These are phyloP conservation scores for Acarospora socialis DNA, from an alignment of 2,329 filamentous ascomycete species.

Conservation along the genomic window DNA sequence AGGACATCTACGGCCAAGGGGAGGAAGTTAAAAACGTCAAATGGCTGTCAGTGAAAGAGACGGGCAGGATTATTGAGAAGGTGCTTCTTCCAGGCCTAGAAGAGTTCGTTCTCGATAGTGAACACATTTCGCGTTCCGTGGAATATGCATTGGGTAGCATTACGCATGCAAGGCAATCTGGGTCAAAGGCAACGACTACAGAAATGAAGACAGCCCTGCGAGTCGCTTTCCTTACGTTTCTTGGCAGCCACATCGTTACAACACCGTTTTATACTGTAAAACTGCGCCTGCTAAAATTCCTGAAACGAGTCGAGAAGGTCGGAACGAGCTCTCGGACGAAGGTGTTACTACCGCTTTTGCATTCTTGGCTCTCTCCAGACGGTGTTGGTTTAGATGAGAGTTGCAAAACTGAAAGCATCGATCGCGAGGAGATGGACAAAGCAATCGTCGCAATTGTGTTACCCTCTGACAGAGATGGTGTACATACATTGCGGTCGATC, in stretches of 20 bases:
- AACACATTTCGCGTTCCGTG: slow-evolving; percentile 53
- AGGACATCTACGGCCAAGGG: slow-evolving; percentile 48
- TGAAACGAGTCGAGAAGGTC: slow-evolving; percentile 59
- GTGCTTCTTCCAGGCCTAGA: slow-evolving; percentile 64
- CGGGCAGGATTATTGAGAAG: slow-evolving; percentile 46
- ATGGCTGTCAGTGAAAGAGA: slow-evolving; percentile 45
- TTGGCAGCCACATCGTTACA: slow-evolving; percentile 56
- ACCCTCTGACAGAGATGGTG: slow-evolving; percentile 43
- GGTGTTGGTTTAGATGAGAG: slow-evolving; percentile 22
- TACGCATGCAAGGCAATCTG: slow-evolving; percentile 16
- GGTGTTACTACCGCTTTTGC: slow-evolving; percentile 59
- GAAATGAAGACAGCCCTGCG: slow-evolving; percentile 50
- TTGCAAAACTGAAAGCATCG: slow-evolving; percentile 36
- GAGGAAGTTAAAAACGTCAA: slow-evolving; percentile 34
- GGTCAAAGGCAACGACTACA: slow-evolving; percentile 26
- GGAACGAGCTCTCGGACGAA: slow-evolving; percentile 60
- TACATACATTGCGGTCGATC: slow-evolving; percentile 38
- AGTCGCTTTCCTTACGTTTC: slow-evolving; percentile 51
- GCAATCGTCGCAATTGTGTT: slow-evolving; percentile 39
- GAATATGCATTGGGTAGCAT: slow-evolving; percentile 44
- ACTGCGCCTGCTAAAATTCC: slow-evolving; percentile 51
- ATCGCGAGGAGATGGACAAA: slow-evolving; percentile 35
- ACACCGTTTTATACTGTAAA: slow-evolving; percentile 60
- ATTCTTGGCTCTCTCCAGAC: slow-evolving; percentile 54
- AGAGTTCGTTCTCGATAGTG: slow-evolving; percentile 69